Evolutionary conservation across 2,329 filamentous ascomycete genomes (phyloP).

Genomic region (Dothidotthia symphoricarpi): DNA sequence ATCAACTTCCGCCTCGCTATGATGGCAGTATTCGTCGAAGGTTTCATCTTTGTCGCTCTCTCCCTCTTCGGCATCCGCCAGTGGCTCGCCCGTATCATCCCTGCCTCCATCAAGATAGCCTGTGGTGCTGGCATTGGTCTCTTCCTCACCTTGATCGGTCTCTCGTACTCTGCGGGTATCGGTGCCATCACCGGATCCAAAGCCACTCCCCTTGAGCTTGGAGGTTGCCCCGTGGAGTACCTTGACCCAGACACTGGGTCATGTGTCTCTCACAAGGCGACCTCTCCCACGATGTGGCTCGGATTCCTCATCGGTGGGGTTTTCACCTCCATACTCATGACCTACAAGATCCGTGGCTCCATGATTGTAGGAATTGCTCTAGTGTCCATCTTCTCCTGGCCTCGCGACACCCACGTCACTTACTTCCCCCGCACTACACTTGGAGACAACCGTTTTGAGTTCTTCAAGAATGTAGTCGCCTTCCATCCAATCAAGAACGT

Average conservation of each 20-base stretch:
- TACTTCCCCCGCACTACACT: conserved; percentile 72
- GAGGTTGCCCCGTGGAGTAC: conserved; percentile 64
- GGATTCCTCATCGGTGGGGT: conserved; percentile 84
- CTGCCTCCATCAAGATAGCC: conserved; percentile 82
- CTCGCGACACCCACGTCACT: conserved; percentile 70
- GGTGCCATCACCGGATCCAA: conserved; percentile 68
- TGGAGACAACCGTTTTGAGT: conserved; percentile 72
- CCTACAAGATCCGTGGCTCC: conserved; percentile 82
- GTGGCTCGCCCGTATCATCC: conserved; percentile 64
- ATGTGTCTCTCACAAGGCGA: conserved; percentile 72
- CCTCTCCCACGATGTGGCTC: conserved; percentile 79
- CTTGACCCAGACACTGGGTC: conserved; percentile 44
- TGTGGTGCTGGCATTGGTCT: conserved; percentile 88
- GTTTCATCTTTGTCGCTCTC: conserved; percentile 77
- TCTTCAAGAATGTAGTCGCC: conserved; percentile 82
- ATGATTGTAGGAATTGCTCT: conserved; percentile 80
- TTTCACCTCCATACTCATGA: conserved; percentile 74
- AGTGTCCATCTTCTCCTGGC: conserved; percentile 87
- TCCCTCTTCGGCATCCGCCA: conserved; percentile 71
- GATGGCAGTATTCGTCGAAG: conserved; percentile 85
- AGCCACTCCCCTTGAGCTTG: conserved; percentile 69
- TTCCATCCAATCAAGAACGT: conserved; percentile 74
- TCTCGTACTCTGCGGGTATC: conserved; percentile 80
- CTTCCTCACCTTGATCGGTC: conserved; percentile 73
- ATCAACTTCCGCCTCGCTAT: conserved; percentile 66